Percentiles rank a stretch among this genome's conserved stretches.
These are phyloP conservation scores for Dactylellina cionopaga DNA, from an alignment of 2,329 filamentous ascomycete species.

Conservation along the genomic window DNA sequence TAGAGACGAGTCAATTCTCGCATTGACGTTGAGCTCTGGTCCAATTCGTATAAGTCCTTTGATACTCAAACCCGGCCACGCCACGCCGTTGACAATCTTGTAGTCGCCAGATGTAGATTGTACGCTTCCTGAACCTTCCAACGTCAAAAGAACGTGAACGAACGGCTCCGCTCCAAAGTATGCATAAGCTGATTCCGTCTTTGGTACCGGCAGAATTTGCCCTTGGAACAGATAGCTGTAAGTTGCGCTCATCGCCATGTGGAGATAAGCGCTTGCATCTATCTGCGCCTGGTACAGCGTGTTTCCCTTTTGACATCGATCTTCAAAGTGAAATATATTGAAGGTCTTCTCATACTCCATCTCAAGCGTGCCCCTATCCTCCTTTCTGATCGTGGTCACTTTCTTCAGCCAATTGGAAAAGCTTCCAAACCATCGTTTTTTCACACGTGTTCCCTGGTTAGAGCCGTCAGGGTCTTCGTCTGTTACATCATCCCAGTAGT, in stretches of 20 bases:
- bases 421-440: constrained; percentile 4
- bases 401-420: constrained; percentile 14
- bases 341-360: constrained; percentile 28
- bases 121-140: constrained; percentile 13
- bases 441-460: not conserved
- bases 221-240: constrained; percentile 27
- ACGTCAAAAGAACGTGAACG: constrained; percentile 12
- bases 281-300: constrained; percentile 10
- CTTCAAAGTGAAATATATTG: constrained; percentile 25
- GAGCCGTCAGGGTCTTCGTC: constrained; percentile 15
- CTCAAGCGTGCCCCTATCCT: constrained; percentile 4
- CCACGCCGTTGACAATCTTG: constrained; percentile 21
- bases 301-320: constrained; percentile 25
- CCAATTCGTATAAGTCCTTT: constrained; percentile 24
- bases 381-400: constrained; percentile 15
- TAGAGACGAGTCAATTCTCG: constrained; percentile 15
- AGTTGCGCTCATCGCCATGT: constrained; percentile 22
- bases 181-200: constrained; percentile 19
- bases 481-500: constrained; percentile 27
- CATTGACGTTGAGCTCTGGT: constrained; percentile 13
- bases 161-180: constrained; percentile 20
- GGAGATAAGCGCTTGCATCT: constrained; percentile 20
- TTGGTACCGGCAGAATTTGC: constrained; percentile 16
- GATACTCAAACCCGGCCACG: constrained; percentile 13
- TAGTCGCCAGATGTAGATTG: constrained; percentile 21